A percentile compares a stretch with the other conserved stretches of the same genome.
Evolutionary conservation across 352 stramenopile genomes (phyloP).

Genomic region (Phytophthora cactorum): DNA sequence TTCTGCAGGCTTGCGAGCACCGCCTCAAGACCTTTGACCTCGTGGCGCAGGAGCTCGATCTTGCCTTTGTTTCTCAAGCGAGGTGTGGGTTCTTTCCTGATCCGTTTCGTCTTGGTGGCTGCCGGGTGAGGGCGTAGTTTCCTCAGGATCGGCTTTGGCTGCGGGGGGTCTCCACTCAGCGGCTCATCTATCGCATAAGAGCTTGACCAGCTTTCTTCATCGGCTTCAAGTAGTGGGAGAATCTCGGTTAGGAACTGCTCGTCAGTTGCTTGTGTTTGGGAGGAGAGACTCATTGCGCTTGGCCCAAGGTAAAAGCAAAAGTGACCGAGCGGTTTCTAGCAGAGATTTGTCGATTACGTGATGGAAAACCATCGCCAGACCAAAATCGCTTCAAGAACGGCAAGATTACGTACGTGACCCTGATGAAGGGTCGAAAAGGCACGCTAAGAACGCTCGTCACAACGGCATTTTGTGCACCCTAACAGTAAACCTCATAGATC

Average conservation of each 20-base stretch:
- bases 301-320: constrained; percentile 11
- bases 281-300: constrained; percentile 10
- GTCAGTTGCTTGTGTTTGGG: constrained; percentile 2
- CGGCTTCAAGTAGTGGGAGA: constrained; percentile 23
- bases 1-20: constrained; percentile 26
- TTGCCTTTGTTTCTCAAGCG: constrained; percentile 34
- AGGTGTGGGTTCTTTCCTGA: constrained; percentile 11
- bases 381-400: neutral
- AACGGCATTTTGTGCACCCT: constrained; percentile 1
- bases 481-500: no score
- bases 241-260: constrained; percentile 30
- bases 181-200: neutral
- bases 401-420: constrained; percentile 26
- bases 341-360: constrained; percentile 8
- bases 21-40: constrained; percentile 25
- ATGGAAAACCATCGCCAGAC: neutral
- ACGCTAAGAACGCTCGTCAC: constrained; percentile 4
- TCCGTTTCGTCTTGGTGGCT: constrained; percentile 3
- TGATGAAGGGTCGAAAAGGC: constrained; percentile 3
- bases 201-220: constrained; percentile 7
- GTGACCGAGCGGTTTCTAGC: constrained; percentile 3
- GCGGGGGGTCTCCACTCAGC: neutral
- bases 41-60: constrained; percentile 30
- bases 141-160: neutral
- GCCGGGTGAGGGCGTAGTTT: constrained; percentile 8